Conservation (phyloP, 179 eudicot species). For the Silene vulgaris region DNA sequence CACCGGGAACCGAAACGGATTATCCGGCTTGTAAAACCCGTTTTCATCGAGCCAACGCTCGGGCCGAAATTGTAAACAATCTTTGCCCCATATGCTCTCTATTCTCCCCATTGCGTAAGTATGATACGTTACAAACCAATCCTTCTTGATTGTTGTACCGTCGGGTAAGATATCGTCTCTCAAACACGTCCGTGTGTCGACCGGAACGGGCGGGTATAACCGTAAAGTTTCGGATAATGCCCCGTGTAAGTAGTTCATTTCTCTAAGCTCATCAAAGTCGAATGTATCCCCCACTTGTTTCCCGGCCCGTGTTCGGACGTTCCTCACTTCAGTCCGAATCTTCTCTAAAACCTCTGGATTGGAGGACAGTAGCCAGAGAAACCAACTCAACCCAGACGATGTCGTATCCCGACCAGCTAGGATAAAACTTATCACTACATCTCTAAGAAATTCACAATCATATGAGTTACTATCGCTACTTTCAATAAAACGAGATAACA, state of each 20-base stretch:
- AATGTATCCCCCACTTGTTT: conserved; percentile 37
- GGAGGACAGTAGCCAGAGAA: conserved; percentile 59
- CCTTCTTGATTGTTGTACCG: conserved; percentile 47
- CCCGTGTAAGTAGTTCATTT: conserved; percentile 76
- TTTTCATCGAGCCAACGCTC: conserved; percentile 64
- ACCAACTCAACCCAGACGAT: conserved; percentile 66
- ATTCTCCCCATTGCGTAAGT: conserved; percentile 81
- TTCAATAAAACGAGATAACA: conserved; percentile 61
- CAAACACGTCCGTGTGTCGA: conserved; percentile 49
- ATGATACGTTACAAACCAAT: conserved; percentile 52
- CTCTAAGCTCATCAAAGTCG: conserved; percentile 54
- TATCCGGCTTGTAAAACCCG: conserved; percentile 42
- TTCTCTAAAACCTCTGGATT: conserved; percentile 35
- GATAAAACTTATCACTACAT: conserved; percentile 69
- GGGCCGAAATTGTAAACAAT: conserved; percentile 57
- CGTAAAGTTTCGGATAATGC: conserved; percentile 68
- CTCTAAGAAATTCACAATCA: conserved; percentile 45
- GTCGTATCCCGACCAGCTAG: conserved; percentile 79
- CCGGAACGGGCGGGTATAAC: conserved; percentile 77
- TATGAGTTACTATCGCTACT: conserved; percentile 15
- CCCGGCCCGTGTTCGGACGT: conserved; percentile 28
- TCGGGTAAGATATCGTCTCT: conserved; percentile 59
- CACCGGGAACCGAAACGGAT: conserved; percentile 56
- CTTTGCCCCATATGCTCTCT: conserved; percentile 74
- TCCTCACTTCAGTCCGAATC: conserved; percentile 45